Evolutionary conservation across 1,284 basidiomycete genomes (phyloP), one percentile per base, ranked within the genome.

Genomic region (Puccinia coronata): DNA sequence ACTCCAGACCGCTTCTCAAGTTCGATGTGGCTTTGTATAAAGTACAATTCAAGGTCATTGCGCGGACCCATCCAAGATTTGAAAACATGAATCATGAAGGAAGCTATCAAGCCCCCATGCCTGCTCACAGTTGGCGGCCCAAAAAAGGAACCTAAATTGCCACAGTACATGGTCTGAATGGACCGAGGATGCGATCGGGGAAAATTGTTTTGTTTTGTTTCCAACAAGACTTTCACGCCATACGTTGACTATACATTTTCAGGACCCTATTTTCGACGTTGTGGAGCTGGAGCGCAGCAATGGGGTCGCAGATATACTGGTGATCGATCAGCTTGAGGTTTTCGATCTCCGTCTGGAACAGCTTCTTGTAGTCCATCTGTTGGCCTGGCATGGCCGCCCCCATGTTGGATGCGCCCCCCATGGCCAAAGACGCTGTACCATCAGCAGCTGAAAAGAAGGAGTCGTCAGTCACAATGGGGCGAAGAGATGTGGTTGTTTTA

Each of bases 311-410:
- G 49, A 87, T 87, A 86, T 96, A 94, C 83, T 92, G 86, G 39
- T 93, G 93, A 84, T 94, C 92, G 0, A 93, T 91, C 84, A 99
- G 92, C 83, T 95, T 92, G 36, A 99, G 90, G 87, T 98, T 98
- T 86, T 98, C 96, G 82, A 90, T 90, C 87, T 99, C 97, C 4
- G 92, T 91, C 83, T 93, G 93, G 89, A 96, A 96, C 67, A 98
- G 86, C 86, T 98, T 98, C 84, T 88, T 89, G 86, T 90, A 94
- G 86, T 99, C 96, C 16, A 83, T 82, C 59, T 47, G 41, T 81
- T 63, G 80, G 51, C 84, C 84, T 25, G 83, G 83, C n/a, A 83
- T 82, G 0, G 81, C 78, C 18, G 85, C 84, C 39, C 8, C 63
- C 85, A 86, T 86, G 75, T 86, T 85, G 6, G 85, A 82, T 41